Percentiles rank a stretch among this genome's conserved stretches.
Conservation (phyloP, 2,329 filamentous ascomycete species). For the Aspergillus pseudoglaucus region DNA sequence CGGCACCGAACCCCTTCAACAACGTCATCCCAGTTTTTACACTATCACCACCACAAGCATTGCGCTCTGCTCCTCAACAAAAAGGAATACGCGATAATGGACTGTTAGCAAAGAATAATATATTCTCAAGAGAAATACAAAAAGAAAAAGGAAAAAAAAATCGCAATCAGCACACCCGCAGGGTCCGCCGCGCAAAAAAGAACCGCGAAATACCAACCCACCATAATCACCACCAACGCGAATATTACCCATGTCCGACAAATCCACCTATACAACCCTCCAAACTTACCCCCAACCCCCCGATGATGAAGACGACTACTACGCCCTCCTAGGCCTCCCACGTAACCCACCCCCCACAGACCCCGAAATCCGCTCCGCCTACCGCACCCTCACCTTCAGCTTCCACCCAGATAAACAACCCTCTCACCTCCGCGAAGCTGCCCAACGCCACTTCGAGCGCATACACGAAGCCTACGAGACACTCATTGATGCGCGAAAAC, state of each 20-base stretch:
- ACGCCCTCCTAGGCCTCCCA: constrained; percentile 35
- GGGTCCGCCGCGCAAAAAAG: background rate
- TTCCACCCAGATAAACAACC: constrained; percentile 44
- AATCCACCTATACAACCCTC: constrained; percentile 21
- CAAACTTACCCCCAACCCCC: constrained; percentile 27
- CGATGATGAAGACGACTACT: constrained; percentile 31
- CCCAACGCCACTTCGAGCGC: constrained; percentile 31
- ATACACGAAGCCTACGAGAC: constrained; percentile 39
- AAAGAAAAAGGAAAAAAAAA: too few relatives aligned
- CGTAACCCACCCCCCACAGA: constrained; percentile 35
- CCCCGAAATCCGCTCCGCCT: constrained; percentile 38
- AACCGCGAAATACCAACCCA: background rate
- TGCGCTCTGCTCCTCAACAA: too few relatives aligned
- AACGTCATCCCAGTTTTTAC: too few relatives aligned
- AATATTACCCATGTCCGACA: background rate
- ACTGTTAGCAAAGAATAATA: too few relatives aligned
- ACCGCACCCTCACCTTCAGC: constrained; percentile 36
- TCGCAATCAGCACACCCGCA: too few relatives aligned
- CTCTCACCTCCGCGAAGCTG: constrained; percentile 29
- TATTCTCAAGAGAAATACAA: too few relatives aligned
- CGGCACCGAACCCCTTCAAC: too few relatives aligned
- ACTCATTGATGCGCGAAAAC: constrained; percentile 35
- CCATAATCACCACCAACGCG: background rate
- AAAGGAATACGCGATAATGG: too few relatives aligned
- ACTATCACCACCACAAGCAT: too few relatives aligned